Evolutionary conservation across 2,329 filamentous ascomycete species (phyloP).

Genomic region (Alternaria tenuissima): DNA sequence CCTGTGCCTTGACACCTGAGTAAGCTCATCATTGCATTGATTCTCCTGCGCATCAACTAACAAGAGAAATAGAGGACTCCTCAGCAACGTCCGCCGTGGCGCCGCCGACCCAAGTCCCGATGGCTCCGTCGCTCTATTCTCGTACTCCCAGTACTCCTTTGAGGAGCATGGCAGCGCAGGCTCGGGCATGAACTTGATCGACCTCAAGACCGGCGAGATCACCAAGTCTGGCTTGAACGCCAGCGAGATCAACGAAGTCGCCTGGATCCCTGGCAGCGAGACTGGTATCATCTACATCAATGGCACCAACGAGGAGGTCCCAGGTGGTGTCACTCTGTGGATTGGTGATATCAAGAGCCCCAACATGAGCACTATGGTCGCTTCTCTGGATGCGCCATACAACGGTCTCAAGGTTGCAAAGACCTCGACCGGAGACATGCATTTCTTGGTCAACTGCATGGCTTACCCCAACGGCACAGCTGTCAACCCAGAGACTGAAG

Average conservation of each 20-base stretch:
- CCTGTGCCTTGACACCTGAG: slow-evolving; percentile 47
- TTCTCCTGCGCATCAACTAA: neutral
- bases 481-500: slow-evolving; percentile 69
- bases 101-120: slow-evolving; percentile 71
- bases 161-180: slow-evolving; percentile 68
- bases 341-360: slow-evolving; percentile 44
- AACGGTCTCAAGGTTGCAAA: slow-evolving; percentile 59
- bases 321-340: slow-evolving; percentile 49
- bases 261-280: slow-evolving; percentile 46
- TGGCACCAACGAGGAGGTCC: slow-evolving; percentile 66
- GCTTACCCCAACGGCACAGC: slow-evolving; percentile 75
- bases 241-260: slow-evolving; percentile 45
- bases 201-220: slow-evolving; percentile 45
- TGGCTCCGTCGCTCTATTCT: slow-evolving; percentile 71
- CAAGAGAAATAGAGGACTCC: slow-evolving; percentile 53
- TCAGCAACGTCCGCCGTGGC: slow-evolving; percentile 77
- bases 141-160: slow-evolving; percentile 81
- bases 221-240: slow-evolving; percentile 41
- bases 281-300: slow-evolving; percentile 70
- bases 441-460: slow-evolving; percentile 64
- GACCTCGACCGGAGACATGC: slow-evolving; percentile 50
- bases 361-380: slow-evolving; percentile 42
- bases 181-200: slow-evolving; percentile 57
- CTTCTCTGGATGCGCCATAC: slow-evolving; percentile 57
- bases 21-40: slow-evolving; percentile 23